Conservation (phyloP, 139 green algal genomes). For the Chlorella sp. region DNA sequence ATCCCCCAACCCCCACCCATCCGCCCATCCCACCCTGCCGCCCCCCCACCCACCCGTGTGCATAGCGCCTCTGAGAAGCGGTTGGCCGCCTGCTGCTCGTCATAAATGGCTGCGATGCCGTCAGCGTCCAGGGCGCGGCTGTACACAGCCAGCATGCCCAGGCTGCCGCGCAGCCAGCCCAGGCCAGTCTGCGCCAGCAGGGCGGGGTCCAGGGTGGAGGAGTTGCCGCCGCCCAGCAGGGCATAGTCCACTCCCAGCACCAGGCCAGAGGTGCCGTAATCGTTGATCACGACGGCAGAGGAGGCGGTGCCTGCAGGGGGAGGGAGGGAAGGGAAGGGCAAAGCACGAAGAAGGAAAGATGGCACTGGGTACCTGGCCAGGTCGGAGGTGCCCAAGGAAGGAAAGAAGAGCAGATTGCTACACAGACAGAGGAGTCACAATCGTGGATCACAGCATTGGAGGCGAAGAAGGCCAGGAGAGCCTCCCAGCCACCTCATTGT, state of each 20-base stretch:
- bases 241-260: background rate
- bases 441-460: too few relatives aligned
- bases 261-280: slow-evolving; percentile 5
- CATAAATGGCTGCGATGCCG: background rate
- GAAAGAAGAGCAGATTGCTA: too few relatives aligned
- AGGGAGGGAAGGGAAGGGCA: background rate
- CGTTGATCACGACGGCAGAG: background rate
- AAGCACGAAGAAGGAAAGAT: background rate
- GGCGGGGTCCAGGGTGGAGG: background rate
- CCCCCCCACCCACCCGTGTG: background rate
- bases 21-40: background rate
- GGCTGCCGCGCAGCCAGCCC: background rate
- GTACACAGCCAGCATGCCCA: slow-evolving; percentile 9
- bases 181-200: background rate
- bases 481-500: too few relatives aligned
- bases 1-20: background rate
- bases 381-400: too few relatives aligned
- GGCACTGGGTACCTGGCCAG: too few relatives aligned
- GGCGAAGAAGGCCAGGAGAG: too few relatives aligned
- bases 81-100: background rate
- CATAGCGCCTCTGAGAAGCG: background rate
- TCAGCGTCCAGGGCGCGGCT: background rate
- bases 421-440: too few relatives aligned
- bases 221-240: background rate
- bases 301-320: background rate